Base-by-base conservation (phyloP, 169 alveolate genomes). In the Miamiensis avidus region DNA sequence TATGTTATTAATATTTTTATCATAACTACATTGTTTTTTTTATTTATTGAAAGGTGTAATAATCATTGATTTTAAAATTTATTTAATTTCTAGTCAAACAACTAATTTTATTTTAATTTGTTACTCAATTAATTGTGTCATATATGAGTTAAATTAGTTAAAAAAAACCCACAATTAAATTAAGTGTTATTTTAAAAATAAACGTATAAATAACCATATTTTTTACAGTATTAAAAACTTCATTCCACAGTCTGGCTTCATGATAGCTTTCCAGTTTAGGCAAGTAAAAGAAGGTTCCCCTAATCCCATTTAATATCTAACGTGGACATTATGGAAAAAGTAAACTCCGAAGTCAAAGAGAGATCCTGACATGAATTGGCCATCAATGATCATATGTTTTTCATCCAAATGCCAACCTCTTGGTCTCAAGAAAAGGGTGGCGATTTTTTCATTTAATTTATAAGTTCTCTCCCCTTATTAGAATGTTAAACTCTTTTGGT, bases 331-430 rank as follows among this genome's bases (percentile, higher is more conserved):
- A 33, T 82, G 89, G 87, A 75, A 88, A 65, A 85, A 87, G 34
- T 88, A 82, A 29, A 88, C 82, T 25, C 86, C 86, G n/a, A 88
- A 65, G 77, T 88, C 91, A 72, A 88, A 82, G 28, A 88, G 69
- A 64, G 87, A 32, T 6, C 86, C 91, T 31, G 90, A 86, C 31
- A 81, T 74, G 20, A 83, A 77, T 75, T 34, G 33, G 6, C 86
- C 86, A 64, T 86, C 87, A 16, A 86, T 65, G 6, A 74, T 29
- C 15, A 86, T 28, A 75, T 86, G 90, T 30, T 73, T 29, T 74
- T 86, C 90, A n/a, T 86, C 90, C 29, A 64, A 78, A 31, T 65
- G 74, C 65, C 82, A 72, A n/a, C 87, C 82, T 64, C 90, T 79
- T 0, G 90, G 86, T 74, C 87, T 74, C 25, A 81, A 65, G 76